Base-by-base conservation (phyloP, 176 grass and related monocot genomes). In the Oryza coarctata region DNA sequence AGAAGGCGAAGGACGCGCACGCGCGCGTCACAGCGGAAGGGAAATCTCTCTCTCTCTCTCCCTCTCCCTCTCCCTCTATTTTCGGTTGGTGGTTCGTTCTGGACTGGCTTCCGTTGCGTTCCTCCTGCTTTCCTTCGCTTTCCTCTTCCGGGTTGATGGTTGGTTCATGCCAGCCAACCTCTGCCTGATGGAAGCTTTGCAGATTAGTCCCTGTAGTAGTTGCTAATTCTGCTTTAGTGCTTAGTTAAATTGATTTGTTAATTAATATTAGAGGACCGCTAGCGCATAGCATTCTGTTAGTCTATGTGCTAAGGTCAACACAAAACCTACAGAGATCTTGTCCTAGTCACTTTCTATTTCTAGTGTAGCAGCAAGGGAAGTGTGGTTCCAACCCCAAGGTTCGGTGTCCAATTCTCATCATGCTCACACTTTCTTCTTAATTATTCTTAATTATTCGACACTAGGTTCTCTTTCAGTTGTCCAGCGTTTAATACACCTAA, bases 71-170 rank as follows among this genome's bases (percentile, higher is more conserved):
- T 9, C 2, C 49, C 49, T 8, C 49, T 60, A 70, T 49, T 77
- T 75, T 68, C 57, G 64, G 71, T n/a, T 83, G 80, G 66, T 82
- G 74, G 6, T 47, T 68, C 41, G 78, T 36, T 70, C 45, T 29
- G 65, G 31, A 29, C 32, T 81, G 3, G 50, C 61, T 62, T 60
- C 25, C 26, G 35, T 72, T 74, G 57, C 23, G 80, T 64, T 82
- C 80, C 36, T 73, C 20, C 9, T n/a, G n/a, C n/a, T n/a, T n/a
- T n/a, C n/a, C n/a, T n/a, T 78, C 4, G 74, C 55, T 63, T 82
- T 73, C 80, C 70, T 47, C 80, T 47, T 49, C 27, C 28, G 38
- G 30, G 36, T 30, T 30, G 40, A 40, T 72, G 69, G 36, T 9
- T 72, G 69, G 36, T 9, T 72, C 69, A 39, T 71, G 65, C 5